Conservation (phyloP, 129 eudicot species). For the Daucus carota region DNA sequence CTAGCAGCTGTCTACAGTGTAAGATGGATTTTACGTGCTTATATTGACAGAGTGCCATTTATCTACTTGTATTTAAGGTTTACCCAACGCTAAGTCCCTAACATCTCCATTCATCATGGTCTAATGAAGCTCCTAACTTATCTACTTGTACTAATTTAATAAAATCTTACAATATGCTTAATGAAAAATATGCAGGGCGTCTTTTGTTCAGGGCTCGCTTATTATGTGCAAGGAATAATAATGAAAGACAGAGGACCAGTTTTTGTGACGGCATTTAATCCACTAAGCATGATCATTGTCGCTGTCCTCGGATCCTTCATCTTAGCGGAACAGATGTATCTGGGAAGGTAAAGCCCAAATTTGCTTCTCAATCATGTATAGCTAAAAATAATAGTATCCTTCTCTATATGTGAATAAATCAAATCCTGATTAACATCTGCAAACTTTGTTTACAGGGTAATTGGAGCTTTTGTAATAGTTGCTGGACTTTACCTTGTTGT, state of each 20-base stretch:
- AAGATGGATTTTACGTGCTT: not conserved
- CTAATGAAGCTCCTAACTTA: not conserved
- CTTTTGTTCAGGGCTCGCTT: constrained; percentile 10
- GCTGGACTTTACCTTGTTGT: constrained; percentile 79
- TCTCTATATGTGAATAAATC: not conserved
- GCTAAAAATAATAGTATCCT: not conserved
- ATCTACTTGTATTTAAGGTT: not conserved
- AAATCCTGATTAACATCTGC: not conserved
- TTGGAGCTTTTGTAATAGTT: constrained; percentile 79
- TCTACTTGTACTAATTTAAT: not conserved
- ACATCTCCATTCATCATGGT: not conserved
- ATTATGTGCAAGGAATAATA: constrained; percentile 12
- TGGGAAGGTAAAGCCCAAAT: constrained; percentile 56
- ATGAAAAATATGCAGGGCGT: constrained; percentile 3
- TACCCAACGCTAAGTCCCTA: not conserved
- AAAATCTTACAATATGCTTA: not conserved
- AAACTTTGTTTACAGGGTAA: constrained; percentile 45
- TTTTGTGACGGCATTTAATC: constrained; percentile 81
- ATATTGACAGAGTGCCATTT: not conserved
- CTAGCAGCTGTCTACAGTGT: constrained; percentile 79
- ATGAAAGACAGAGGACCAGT: constrained; percentile 50
- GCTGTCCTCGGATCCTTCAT: constrained; percentile 67
- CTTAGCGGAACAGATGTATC: constrained; percentile 51
- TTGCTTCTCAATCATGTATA: constrained; percentile 1
- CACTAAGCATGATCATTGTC: constrained; percentile 69